Base-by-base conservation (phyloP, 2,329 filamentous ascomycete species). In the Macrophomina tecta region DNA sequence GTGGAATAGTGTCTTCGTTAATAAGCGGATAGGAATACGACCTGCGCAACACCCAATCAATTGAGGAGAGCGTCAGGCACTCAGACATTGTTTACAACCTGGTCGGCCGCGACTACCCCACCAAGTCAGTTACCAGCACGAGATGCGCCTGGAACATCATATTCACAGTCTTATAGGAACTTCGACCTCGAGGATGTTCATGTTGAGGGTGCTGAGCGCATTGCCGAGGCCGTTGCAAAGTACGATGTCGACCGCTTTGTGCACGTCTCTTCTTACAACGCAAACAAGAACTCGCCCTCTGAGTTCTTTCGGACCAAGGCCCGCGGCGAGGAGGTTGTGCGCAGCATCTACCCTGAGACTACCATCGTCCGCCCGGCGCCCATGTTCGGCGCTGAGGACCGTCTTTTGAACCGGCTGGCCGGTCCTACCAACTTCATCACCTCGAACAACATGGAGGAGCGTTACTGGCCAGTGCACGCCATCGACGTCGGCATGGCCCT, bases 11-110 rank as follows among this genome's bases (percentile, higher is more conserved):
- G 28, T n/a, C 46, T 36, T 45, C 11, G 32, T 52, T 66, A 23
- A 66, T 28, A 32, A 36, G 12, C 23, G 12, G 61, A 28, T 71
- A 94, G 91, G 95, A 99, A 87, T 96, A 92, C 81, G 95, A 99
- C 76, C 86, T 99, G 69, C 90, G 89, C 76, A 99, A 99, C 82
- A 98, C 93, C 49, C 86, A 91, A 72, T 98, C 94, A 36, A 95
- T 99, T 74, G 95, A 99, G 79, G 94, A 97, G 81, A 95, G 92
- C 75, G 94, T 99, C 64, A 88, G 95, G 74, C 95, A 99, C 81
- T 98, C 94, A 49, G 95, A 99, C 78, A 91, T 97, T 69, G 95
- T 99, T 71, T 97, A 97, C 85, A 99, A 99, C 82, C 85, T 99
- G 73, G 86, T 97, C 75, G 95, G 95, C 71, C 91, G 94, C 70